Base-by-base conservation (phyloP, 495 filamentous ascomycete species). In the Daldinia bambusicola region DNA sequence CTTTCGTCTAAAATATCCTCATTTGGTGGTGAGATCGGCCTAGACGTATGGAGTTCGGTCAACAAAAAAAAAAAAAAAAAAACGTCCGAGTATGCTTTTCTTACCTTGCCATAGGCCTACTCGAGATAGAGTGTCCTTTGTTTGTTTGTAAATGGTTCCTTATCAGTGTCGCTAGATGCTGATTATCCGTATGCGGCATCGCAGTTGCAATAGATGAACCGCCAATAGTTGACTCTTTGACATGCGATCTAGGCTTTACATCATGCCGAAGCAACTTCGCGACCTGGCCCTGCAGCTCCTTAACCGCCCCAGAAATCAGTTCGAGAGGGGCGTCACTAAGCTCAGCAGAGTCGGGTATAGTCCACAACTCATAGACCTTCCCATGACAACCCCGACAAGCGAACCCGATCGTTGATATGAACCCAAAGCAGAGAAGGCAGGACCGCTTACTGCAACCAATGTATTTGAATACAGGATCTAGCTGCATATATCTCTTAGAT, bases 291-390 rank as follows among this genome's bases (percentile, higher is more conserved):
- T 57, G 16, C 6, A 57, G 12, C 53, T 57, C 20, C 16, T 18
- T 57, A 3, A 37, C 16, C 12, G 32, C 34, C 16, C 5, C 5
- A 7, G 53, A 57, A 5, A 57, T 22, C 4, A 37, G 6, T 6
- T 22, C 16, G 1, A 57, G 16, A 4, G 31, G 12, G 32, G 13
- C 16, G 18, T 57, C 53, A 36, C 53, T 20, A 13, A 57, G 32
- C 1, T n/a, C 32, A 12, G 14, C 53, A 12, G 32, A 30, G n/a
- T 57, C 53, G 6, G 53, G 53, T 57, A 57, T 30, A 30, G 53
- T 57, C 53, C 53, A 57, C 10, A 57, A 14, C 18, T 57, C 53
- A 10, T 57, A 57, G 18, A 57, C 53, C 13, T 57, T 57, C 20
- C 53, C 53, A 5, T 57, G 53, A 14, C 53, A 57, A 18, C 53